Base-by-base conservation (phyloP, 2,329 filamentous ascomycete species). In the Alternaria dauci region DNA sequence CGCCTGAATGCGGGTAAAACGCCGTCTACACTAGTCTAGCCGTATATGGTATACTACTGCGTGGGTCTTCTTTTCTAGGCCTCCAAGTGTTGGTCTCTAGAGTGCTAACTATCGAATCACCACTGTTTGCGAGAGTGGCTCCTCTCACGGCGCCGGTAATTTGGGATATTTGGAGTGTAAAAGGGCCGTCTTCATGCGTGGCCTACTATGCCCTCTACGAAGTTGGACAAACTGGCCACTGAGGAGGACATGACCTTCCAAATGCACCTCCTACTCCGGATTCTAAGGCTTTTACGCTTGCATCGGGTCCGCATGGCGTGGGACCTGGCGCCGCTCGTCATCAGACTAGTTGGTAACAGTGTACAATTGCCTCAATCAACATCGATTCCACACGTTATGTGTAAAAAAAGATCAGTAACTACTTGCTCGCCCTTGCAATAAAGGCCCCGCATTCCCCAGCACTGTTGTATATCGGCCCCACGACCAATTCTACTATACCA, bases 11-110 rank as follows among this genome's bases (percentile, higher is more conserved):
- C 46, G 46, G 46, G 46, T 48, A 20, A 48, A 30, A 48, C 30
- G 44, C 28, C 44, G 30, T 48, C 46, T 48, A 48, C 30, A 48
- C 14, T 18, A 48, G 46, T 16, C 46, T 48, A 48, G 46, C 46
- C 46, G 5, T 16, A 48, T 48, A 25, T 14, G 46, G 46, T 23
- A 48, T 12, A 48, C 28, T 23, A 48, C 44, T 8, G 23, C 44
- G 18, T 48, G 30, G 44, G 44, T 48, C 28, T 34, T 23, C 28
- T 20, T 34, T 28, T 34, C 18, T 48, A 28, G 44, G 34, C 30
- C 25, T 8, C 20, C 30, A 23, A 48, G 46, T 34, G 46, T 48
- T 32, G 18, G 46, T 48, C 23, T 16, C 30, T 36, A 42, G 20
- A 48, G 46, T 48, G 30, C 32, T 9, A 4, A 36, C 12, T 36